Evolutionary conservation across 495 filamentous ascomycete genomes (phyloP).

Genomic region (Podospora comata): DNA sequence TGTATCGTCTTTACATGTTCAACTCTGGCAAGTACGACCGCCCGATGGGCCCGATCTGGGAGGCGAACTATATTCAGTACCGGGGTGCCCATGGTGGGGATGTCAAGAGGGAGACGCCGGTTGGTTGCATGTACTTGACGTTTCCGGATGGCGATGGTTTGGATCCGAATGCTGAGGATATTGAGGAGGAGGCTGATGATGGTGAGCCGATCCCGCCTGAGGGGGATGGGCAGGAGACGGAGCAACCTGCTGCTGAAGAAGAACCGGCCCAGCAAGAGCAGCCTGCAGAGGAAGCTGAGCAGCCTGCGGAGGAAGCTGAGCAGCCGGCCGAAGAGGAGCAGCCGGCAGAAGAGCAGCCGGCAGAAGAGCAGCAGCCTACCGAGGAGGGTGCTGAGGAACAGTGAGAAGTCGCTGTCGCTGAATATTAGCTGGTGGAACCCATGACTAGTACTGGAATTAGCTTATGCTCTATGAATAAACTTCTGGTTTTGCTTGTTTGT

Average conservation of each 20-base stretch:
- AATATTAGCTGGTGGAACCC: too few species aligned
- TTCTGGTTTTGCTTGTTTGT: too few species aligned
- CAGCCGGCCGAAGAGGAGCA: too few species aligned
- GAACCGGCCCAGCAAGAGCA: background rate
- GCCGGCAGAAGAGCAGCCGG: background rate
- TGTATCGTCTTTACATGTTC: slow-evolving; percentile 5
- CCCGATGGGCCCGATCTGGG: slow-evolving; percentile 3
- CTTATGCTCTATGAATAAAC: too few species aligned
- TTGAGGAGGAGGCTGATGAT: background rate
- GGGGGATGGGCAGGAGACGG: background rate
- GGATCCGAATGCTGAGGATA: background rate
- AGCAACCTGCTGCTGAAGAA: background rate
- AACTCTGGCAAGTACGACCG: slow-evolving; percentile 1
- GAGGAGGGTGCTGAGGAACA: too few species aligned
- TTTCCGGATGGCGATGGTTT: slow-evolving; percentile 3
- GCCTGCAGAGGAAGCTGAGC: background rate
- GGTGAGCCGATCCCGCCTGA: background rate
- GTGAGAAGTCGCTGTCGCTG: too few species aligned
- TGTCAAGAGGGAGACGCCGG: background rate
- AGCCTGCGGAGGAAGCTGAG: too few species aligned
- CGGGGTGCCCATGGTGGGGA: background rate
- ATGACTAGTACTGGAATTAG: too few species aligned
- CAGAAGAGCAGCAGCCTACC: background rate
- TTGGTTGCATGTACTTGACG: slow-evolving; percentile 4
- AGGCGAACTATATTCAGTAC: slow-evolving; percentile 8